Base-by-base conservation (phyloP, 2,329 filamentous ascomycete genomes). In the Spiromastix sp. region DNA sequence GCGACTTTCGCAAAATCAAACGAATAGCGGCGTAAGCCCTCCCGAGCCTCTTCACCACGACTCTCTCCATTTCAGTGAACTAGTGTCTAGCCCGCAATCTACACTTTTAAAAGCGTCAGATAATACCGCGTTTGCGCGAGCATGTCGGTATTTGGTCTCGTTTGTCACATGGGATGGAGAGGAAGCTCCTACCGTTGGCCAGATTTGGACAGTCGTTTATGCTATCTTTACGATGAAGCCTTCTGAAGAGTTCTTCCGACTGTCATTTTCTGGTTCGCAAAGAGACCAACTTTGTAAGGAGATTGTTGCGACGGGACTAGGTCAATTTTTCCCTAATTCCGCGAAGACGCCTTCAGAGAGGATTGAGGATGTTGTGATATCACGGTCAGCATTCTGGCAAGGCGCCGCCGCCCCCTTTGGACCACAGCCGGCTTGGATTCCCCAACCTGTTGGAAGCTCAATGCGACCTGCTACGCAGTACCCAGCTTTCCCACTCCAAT, bases 371-470 rank as follows among this genome's bases (percentile, higher is more conserved):
- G 45, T 74, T 22, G 44, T 77, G 17, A 50, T 75, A 30, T 58
- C 72, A 2, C 63, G 72, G 38, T 62, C 64, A 28, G 59, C 76
- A 21, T 81, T 82, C 63, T 82, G 78, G 77, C 78, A 81, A 48
- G 78, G 78, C 30, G 78, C 78, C 19, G 77, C 71, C 12, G 79
- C 77, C 1, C 79, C 79, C 5, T 71, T 80, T 38, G 79, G 79
- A 8, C 62, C 76, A 30, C 76, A 76, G 15, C 68, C 77, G 2
- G 67, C 69, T 40, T 81, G 78, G 78, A 65, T 68, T 5, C 67
- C 72, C 2, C 63, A 66, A 28, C 59, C 68, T 31, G 48, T 43
- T 4, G 39, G 34, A 10, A 35, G 48, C n/a, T 35, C 48, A 4
- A 48, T 53, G n/a, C 35, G 41, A 4, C 38, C 49, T 1, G 32